These are phyloP conservation scores for Claviceps sp. DNA, from an alignment of 2,329 filamentous ascomycete species.

Conservation along the genomic window DNA sequence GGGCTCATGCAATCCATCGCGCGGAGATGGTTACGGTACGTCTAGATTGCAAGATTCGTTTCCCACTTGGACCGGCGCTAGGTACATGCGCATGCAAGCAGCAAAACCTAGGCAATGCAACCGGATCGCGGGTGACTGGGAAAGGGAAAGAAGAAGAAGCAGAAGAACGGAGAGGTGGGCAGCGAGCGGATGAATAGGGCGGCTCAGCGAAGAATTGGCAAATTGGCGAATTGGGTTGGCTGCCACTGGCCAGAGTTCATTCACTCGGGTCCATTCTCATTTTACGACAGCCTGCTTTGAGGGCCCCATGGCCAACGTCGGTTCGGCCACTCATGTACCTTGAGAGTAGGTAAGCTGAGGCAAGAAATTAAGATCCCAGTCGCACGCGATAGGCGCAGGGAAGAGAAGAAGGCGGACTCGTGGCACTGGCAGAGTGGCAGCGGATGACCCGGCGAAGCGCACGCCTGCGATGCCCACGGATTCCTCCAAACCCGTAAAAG, in stretches of 20 bases:
- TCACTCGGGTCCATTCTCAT: conserved; percentile 1
- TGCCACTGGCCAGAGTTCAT: not conserved
- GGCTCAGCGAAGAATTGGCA: not conserved
- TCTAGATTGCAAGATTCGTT: not conserved
- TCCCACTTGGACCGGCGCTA: not conserved
- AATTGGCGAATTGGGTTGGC: not conserved
- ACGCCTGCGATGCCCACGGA: not conserved
- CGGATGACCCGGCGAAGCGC: too few relatives aligned
- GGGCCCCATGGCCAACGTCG: not conserved
- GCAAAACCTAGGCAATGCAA: not conserved
- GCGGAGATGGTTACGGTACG: not conserved
- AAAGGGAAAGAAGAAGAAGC: not conserved
- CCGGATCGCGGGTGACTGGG: not conserved
- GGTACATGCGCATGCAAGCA: not conserved
- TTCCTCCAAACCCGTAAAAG: too few relatives aligned
- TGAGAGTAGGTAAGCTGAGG: too few relatives aligned
- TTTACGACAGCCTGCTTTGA: not conserved
- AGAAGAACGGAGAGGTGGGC: not conserved
- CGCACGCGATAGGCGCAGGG: too few relatives aligned
- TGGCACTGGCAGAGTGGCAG: too few relatives aligned
- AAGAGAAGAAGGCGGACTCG: too few relatives aligned
- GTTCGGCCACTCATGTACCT: not conserved
- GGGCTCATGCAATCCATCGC: not conserved
- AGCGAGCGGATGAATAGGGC: not conserved
- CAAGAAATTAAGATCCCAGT: too few relatives aligned